Conservation (phyloP, 202 grass and related monocot species). For the Musa balbisiana region DNA sequence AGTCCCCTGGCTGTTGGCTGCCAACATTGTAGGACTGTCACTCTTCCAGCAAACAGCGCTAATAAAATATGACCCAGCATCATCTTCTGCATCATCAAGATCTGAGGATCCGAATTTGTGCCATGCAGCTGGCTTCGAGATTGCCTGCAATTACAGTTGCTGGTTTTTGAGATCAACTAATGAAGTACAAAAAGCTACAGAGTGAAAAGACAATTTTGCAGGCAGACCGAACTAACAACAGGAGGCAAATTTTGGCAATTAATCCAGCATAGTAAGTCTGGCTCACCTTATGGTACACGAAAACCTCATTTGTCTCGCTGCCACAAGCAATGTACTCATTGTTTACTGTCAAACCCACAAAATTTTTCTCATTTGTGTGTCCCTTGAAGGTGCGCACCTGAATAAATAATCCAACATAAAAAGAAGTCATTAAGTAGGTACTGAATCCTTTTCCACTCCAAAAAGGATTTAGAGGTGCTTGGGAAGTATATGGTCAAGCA, state of each 20-base stretch:
- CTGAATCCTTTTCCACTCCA: too few species aligned
- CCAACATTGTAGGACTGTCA: conserved; percentile 89
- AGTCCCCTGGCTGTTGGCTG: conserved; percentile 97
- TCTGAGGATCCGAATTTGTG: conserved; percentile 85
- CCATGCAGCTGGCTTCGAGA: conserved; percentile 78
- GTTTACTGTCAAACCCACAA: conserved; percentile 82
- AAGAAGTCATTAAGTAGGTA: neutral
- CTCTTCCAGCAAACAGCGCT: conserved; percentile 99
- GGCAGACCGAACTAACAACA: neutral
- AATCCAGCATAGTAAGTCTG: neutral
- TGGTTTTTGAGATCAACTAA: neutral
- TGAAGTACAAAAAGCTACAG: neutral
- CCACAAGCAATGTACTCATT: conserved; percentile 94
- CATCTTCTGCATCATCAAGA: conserved; percentile 63
- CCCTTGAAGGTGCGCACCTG: conserved; percentile 97
- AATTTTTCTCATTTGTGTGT: conserved; percentile 98
- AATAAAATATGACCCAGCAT: conserved; percentile 85
- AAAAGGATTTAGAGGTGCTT: too few species aligned
- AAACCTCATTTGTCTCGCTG: conserved; percentile 98
- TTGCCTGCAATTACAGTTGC: conserved; percentile 47
- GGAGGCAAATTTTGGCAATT: neutral
- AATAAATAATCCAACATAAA: conserved; percentile 24
- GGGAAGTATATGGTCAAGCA: neutral
- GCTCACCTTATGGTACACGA: conserved; percentile 96
- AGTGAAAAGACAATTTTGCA: neutral